Conservation (phyloP, 208 protist genomes). For the Acanthamoeba lenticulata region DNA sequence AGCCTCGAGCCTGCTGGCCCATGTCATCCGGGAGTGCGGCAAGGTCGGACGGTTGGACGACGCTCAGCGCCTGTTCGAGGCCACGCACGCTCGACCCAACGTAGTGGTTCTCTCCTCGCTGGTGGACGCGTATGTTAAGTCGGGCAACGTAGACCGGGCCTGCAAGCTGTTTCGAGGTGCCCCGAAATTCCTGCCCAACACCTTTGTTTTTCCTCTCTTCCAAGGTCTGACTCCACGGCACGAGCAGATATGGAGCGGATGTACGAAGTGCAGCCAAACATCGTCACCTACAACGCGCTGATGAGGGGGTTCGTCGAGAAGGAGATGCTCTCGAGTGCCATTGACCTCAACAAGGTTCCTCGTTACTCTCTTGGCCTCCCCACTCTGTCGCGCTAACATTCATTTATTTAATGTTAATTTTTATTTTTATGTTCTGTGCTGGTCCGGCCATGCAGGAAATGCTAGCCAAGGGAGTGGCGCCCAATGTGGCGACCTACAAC, state of each 20-base stretch:
- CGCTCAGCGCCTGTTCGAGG: background rate
- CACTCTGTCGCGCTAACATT: too few relatives aligned
- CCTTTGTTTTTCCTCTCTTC: background rate
- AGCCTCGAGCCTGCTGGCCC: background rate
- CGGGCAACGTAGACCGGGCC: background rate
- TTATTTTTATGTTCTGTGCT: background rate
- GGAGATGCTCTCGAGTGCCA: background rate
- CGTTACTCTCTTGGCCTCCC: too few relatives aligned
- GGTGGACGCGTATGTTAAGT: background rate
- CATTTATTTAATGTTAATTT: too few relatives aligned
- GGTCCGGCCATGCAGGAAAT: background rate
- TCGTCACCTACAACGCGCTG: background rate
- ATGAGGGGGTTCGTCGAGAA: background rate
- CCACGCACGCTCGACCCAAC: background rate
- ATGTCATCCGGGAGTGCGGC: background rate
- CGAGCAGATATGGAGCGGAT: background rate
- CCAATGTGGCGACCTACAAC: background rate
- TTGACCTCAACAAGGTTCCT: background rate
- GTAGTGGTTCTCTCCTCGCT: background rate
- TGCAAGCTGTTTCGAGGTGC: background rate
- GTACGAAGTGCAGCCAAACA: background rate
- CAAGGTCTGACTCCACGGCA: background rate
- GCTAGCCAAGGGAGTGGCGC: background rate
- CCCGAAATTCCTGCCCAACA: background rate
- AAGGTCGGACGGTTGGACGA: background rate